phyloP scores from a whole-genome alignment of 1,284 basidiomycete genomes.

The Ustilago curta region DNA sequence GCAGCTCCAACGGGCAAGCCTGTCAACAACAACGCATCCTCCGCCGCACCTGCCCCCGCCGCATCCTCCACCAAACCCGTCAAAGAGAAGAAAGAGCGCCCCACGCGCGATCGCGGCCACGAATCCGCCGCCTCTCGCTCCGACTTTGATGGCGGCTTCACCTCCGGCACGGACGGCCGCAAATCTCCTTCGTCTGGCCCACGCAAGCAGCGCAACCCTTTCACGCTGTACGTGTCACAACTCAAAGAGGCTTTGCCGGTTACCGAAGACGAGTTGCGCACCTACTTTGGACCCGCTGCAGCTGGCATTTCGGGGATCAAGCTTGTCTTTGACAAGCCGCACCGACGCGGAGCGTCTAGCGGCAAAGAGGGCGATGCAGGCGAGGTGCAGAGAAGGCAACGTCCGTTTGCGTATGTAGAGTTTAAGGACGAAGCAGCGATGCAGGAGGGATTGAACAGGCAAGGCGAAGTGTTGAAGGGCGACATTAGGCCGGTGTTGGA shows the following conservation, averaged over 20 bases:
- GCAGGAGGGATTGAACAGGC: slow-evolving; percentile 38
- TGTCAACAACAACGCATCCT: not conserved
- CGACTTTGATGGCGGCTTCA: slow-evolving; percentile 44
- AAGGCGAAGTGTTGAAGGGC: slow-evolving; percentile 43
- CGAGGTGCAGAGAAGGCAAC: slow-evolving; percentile 39
- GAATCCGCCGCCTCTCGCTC: slow-evolving; percentile 47
- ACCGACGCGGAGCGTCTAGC: slow-evolving; percentile 31
- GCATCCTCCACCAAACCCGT: slow-evolving; percentile 27
- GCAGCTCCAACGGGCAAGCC: slow-evolving; percentile 6
- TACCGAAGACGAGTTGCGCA: slow-evolving; percentile 51
- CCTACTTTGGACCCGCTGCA: slow-evolving; percentile 61
- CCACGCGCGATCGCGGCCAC: slow-evolving; percentile 31
- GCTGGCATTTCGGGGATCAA: slow-evolving; percentile 48
- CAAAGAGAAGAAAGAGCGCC: slow-evolving; percentile 43
- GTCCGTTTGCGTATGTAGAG: slow-evolving; percentile 56
- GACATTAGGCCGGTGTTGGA: slow-evolving; percentile 36
- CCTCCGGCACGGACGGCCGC: slow-evolving; percentile 38
- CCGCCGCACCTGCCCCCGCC: slow-evolving; percentile 6
- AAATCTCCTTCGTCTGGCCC: slow-evolving; percentile 31
- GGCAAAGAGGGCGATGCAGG: slow-evolving; percentile 28
- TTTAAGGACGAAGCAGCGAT: slow-evolving; percentile 47
- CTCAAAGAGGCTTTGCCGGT: slow-evolving; percentile 60
- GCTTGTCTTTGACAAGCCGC: slow-evolving; percentile 53
- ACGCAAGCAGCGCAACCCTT: slow-evolving; percentile 36
- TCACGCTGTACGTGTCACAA: slow-evolving; percentile 56